Evolutionary conservation across 2,329 filamentous ascomycete genomes (phyloP).

Genomic region (Talaromyces albobiverticillius): DNA sequence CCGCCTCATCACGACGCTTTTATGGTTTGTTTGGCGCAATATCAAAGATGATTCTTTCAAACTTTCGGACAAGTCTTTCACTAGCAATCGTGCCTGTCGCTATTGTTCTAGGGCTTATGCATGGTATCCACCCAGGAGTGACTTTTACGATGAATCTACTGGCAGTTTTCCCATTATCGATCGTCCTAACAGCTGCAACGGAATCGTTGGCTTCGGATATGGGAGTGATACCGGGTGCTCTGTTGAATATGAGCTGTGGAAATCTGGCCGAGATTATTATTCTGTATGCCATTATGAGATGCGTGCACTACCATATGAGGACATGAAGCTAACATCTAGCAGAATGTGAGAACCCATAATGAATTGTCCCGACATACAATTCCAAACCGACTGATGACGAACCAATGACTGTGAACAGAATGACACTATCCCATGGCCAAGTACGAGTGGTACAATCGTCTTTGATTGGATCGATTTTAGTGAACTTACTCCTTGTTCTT

Average conservation of each 20-base stretch:
- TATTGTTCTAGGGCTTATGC: constrained; percentile 45
- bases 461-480: constrained; percentile 77
- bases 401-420: too few relatives aligned
- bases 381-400: too few relatives aligned
- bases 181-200: constrained; percentile 54
- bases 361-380: too few relatives aligned
- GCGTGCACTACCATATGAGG: neutral
- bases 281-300: neutral
- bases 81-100: constrained; percentile 56
- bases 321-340: too few relatives aligned
- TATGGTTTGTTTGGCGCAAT: too few relatives aligned
- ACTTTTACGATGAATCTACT: constrained; percentile 57
- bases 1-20: too few relatives aligned
- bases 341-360: too few relatives aligned
- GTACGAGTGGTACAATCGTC: constrained; percentile 88
- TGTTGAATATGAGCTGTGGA: constrained; percentile 58
- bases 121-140: constrained; percentile 46
- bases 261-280: constrained; percentile 59
- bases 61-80: too few relatives aligned
- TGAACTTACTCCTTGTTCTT: constrained; percentile 79
- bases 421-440: constrained; percentile 53
- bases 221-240: constrained; percentile 52
- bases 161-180: constrained; percentile 54
- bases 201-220: constrained; percentile 54
- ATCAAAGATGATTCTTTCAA: too few relatives aligned